phyloP scores from a whole-genome alignment of 768 basidiomycete species.

The Butyriboletus loyo region DNA sequence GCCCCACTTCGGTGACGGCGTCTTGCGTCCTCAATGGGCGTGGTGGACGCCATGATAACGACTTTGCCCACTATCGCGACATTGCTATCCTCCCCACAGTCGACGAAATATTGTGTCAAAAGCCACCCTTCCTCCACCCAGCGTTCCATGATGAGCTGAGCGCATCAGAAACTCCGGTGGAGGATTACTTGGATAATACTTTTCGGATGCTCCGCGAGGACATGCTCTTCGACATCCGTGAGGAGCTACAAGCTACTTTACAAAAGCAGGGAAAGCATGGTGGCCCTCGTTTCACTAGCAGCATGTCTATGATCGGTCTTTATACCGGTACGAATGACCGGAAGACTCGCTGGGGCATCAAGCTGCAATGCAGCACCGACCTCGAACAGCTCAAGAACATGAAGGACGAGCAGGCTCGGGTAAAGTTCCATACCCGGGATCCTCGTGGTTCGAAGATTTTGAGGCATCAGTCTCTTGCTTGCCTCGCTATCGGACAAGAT shows the following conservation, averaged over 20 bases:
- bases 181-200: slow-evolving; percentile 57
- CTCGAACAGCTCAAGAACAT: slow-evolving; percentile 33
- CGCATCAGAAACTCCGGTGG: slow-evolving; percentile 31
- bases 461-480: slow-evolving; percentile 52
- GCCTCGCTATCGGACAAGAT: slow-evolving; percentile 45
- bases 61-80: slow-evolving; percentile 52
- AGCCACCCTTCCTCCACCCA: slow-evolving; percentile 48
- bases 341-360: slow-evolving; percentile 41
- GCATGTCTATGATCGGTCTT: slow-evolving; percentile 36
- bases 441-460: slow-evolving; percentile 35
- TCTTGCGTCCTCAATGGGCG: slow-evolving; percentile 32
- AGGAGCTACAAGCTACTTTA: slow-evolving; percentile 45
- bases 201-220: slow-evolving; percentile 66
- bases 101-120: slow-evolving; percentile 48
- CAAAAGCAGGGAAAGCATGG: slow-evolving; percentile 37
- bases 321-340: slow-evolving; percentile 25
- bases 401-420: slow-evolving; percentile 29
- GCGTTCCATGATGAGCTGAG: slow-evolving; percentile 19
- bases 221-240: slow-evolving; percentile 54
- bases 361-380: slow-evolving; percentile 34
- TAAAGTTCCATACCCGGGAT: slow-evolving; percentile 34
- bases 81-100: slow-evolving; percentile 63
- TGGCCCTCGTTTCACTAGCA: slow-evolving; percentile 29
- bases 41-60: slow-evolving; percentile 71
- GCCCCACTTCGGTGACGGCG: slow-evolving; percentile 12